phyloP scores from a whole-genome alignment of 495 filamentous ascomycete genomes.

The Penicillium taxi region DNA sequence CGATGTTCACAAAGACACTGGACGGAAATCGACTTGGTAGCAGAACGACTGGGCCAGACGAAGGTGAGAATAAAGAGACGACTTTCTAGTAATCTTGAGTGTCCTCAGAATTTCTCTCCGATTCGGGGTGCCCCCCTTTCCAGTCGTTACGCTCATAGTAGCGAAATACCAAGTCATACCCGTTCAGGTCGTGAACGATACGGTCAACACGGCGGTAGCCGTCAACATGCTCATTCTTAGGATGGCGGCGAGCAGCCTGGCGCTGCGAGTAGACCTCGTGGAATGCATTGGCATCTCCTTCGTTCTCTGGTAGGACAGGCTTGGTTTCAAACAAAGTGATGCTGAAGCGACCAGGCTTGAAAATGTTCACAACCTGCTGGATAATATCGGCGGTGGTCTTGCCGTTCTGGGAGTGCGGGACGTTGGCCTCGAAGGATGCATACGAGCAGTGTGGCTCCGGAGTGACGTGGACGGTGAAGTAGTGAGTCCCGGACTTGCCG shows the following conservation, averaged over 20 bases:
- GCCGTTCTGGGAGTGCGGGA: constrained; percentile 81
- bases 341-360: constrained; percentile 92
- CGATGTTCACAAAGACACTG: neutral
- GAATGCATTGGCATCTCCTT: constrained; percentile 27
- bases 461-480: constrained; percentile 98
- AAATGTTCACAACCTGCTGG: constrained; percentile 89
- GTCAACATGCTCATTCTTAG: constrained; percentile 71
- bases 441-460: constrained; percentile 98
- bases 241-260: constrained; percentile 42
- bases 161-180: constrained; percentile 93
- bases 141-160: constrained; percentile 93
- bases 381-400: constrained; percentile 85
- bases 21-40: neutral
- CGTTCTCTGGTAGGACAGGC: constrained; percentile 37
- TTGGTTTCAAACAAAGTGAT: constrained; percentile 96
- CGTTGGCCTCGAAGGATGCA: constrained; percentile 98
- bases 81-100: constrained; percentile 1
- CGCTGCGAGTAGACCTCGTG: constrained; percentile 41
- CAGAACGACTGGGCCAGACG: constrained; percentile 13
- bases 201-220: constrained; percentile 89
- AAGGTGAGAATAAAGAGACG: constrained; percentile 6
- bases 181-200: constrained; percentile 95
- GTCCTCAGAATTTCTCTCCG: constrained; percentile 48
- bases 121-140: constrained; percentile 70
- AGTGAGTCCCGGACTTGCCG: constrained; percentile 62